Conservation (phyloP, 305 asterid species). For the Fraxinus sp. region DNA sequence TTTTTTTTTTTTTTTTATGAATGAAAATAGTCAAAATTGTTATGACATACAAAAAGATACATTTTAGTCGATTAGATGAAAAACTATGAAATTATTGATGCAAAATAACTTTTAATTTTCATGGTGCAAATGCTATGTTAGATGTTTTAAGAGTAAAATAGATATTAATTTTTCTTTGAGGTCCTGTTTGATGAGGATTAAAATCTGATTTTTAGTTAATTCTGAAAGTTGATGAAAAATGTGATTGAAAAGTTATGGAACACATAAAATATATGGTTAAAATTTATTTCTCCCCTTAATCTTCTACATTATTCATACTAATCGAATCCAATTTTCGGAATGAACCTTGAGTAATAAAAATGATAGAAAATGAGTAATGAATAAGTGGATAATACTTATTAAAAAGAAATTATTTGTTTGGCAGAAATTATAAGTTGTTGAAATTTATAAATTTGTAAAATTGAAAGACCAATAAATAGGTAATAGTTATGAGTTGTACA, state of each 20-base stretch:
- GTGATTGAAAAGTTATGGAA: too few species aligned
- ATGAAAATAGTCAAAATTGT: neutral
- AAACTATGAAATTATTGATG: neutral
- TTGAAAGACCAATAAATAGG: neutral
- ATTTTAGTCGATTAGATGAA: neutral
- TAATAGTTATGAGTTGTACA: neutral
- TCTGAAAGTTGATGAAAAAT: neutral
- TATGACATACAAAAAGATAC: neutral
- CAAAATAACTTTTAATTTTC: neutral
- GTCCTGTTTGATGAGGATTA: neutral
- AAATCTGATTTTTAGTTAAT: neutral
- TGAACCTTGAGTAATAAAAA: neutral
- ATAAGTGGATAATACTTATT: neutral
- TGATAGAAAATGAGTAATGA: neutral
- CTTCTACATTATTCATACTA: neutral
- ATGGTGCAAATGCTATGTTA: neutral
- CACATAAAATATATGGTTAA: too few species aligned
- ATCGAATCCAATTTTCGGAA: neutral
- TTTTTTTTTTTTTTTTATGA: neutral
- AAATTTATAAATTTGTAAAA: neutral
- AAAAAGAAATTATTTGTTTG: neutral
- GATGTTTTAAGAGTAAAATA: too few species aligned
- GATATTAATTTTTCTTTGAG: too few species aligned
- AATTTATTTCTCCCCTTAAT: neutral
- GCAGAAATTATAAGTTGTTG: neutral